These are phyloP conservation scores for Ajuga reptans DNA, from an alignment of 305 asterid genomes.

Conservation along the genomic window DNA sequence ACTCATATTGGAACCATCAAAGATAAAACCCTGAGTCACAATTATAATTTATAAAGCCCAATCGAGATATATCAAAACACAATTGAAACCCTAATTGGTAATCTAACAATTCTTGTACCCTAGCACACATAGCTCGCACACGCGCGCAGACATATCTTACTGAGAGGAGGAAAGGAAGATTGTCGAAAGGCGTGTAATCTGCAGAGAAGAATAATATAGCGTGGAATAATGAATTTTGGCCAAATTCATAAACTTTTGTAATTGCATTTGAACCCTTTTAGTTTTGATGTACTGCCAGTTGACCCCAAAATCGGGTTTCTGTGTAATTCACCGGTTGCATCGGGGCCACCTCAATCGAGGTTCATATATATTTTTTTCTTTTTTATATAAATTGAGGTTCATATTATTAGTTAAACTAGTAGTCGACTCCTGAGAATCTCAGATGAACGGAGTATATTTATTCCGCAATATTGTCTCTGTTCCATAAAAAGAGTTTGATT, in stretches of 20 bases:
- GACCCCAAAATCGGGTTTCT: neutral
- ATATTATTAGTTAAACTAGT: too few species aligned
- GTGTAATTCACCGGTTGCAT: neutral
- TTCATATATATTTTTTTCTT: too few species aligned
- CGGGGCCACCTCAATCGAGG: too few species aligned
- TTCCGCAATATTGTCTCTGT: too few species aligned
- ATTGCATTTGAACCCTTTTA: neutral
- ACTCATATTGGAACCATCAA: neutral
- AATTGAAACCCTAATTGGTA: neutral
- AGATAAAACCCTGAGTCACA: neutral
- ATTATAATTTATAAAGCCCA: slow-evolving; percentile 3
- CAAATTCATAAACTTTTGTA: neutral
- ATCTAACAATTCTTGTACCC: neutral
- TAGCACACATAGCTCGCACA: neutral
- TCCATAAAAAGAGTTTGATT: too few species aligned
- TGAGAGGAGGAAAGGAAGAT: slow-evolving; percentile 1
- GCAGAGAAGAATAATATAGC: slow-evolving; percentile 6
- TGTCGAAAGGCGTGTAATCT: slow-evolving; percentile 6
- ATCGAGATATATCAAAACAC: neutral
- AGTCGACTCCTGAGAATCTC: too few species aligned
- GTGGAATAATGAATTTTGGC: slow-evolving; percentile 2
- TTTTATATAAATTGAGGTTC: too few species aligned
- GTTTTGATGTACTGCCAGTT: neutral
- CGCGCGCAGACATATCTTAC: neutral
- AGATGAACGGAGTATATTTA: too few species aligned